Conservation (phyloP, 257 asterid genomes). For the Paulownia fortunei region DNA sequence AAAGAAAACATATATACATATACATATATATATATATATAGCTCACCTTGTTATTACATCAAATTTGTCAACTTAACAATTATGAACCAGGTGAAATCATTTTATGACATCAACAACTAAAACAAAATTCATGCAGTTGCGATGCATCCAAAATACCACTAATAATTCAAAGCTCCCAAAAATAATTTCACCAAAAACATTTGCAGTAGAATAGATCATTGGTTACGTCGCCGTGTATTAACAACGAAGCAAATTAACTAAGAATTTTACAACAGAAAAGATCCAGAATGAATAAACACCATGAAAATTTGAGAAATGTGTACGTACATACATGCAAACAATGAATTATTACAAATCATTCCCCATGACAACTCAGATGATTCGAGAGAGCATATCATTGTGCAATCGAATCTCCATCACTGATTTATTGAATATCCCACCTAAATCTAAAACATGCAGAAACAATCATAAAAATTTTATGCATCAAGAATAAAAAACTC, state of each 20-base stretch:
- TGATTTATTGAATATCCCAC: background rate
- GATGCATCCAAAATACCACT: background rate
- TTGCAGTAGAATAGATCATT: background rate
- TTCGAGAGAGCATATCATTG: background rate
- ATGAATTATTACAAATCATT: background rate
- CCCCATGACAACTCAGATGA: background rate
- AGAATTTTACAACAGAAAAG: background rate
- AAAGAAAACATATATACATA: background rate
- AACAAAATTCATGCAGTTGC: constrained; percentile 10
- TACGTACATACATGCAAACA: background rate
- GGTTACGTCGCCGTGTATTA: background rate
- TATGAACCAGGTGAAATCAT: background rate
- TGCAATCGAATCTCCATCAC: constrained; percentile 5
- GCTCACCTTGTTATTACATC: background rate
- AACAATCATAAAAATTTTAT: background rate
- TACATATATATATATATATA: background rate
- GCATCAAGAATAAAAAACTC: background rate
- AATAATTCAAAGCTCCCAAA: background rate
- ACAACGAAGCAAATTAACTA: background rate
- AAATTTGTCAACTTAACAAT: background rate
- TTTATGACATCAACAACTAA: background rate
- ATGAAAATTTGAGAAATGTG: background rate
- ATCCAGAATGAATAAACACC: background rate
- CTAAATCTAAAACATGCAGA: constrained; percentile 17
- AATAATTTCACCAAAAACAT: background rate